Percentiles rank a stretch among this genome's conserved stretches.
phyloP scores from a whole-genome alignment of 108 stramenopile genomes.

The Pelagomonas calceolata region DNA sequence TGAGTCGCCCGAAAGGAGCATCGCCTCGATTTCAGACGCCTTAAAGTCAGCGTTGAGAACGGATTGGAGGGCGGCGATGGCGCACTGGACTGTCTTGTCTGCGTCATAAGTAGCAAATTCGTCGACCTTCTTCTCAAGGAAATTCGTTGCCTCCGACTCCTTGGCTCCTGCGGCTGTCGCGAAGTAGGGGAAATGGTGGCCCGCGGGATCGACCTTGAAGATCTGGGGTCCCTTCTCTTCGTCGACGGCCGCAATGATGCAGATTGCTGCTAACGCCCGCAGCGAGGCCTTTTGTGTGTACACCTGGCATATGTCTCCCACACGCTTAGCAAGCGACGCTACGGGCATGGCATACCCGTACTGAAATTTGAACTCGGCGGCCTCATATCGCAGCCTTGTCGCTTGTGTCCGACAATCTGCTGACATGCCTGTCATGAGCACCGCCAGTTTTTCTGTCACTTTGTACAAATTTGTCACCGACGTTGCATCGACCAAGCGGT shows the following conservation, averaged over 20 bases:
- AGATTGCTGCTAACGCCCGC: conserved; percentile 80
- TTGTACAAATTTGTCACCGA: conserved; percentile 74
- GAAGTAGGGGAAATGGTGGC: conserved; percentile 87
- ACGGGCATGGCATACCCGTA: conserved; percentile 89
- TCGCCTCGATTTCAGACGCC: conserved; percentile 90
- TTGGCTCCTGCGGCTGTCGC: conserved; percentile 82
- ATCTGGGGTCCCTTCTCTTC: conserved; percentile 91
- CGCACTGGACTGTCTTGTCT: conserved; percentile 61
- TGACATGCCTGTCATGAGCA: conserved; percentile 82
- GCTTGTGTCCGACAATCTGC: conserved; percentile 61
- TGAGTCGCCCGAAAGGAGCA: conserved; percentile 59
- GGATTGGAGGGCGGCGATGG: conserved; percentile 84
- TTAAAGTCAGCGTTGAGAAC: conserved; percentile 87
- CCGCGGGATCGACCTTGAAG: conserved; percentile 96
- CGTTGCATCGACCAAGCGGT: conserved; percentile 77
- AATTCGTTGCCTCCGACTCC: conserved; percentile 96
- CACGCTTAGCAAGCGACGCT: conserved; percentile 71
- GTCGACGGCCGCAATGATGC: conserved; percentile 82
- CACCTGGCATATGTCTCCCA: conserved; percentile 95
- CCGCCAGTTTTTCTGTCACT: conserved; percentile 74
- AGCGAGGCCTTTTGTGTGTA: conserved; percentile 87
- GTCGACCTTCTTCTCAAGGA: conserved; percentile 86
- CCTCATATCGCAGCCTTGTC: conserved; percentile 82
- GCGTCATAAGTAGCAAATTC: conserved; percentile 48
- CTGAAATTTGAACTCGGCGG: conserved; percentile 83